These are phyloP conservation scores for Globisporangium emineosum DNA, from an alignment of 352 stramenopile species.

Conservation along the genomic window DNA sequence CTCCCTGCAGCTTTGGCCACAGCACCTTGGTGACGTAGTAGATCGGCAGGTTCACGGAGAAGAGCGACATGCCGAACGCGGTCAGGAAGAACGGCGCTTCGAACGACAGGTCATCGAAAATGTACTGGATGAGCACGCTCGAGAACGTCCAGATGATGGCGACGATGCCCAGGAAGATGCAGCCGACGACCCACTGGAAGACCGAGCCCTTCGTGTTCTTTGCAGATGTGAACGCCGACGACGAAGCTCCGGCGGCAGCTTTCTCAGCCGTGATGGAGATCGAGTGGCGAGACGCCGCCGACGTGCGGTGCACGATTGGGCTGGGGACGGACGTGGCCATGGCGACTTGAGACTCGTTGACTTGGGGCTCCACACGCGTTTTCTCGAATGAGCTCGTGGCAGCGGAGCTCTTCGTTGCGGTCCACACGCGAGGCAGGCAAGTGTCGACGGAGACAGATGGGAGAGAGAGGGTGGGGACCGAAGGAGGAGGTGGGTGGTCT, in stretches of 20 bases:
- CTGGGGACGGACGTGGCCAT: conserved; percentile 6
- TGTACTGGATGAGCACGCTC: conserved; percentile 84
- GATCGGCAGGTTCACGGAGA: conserved; percentile 72
- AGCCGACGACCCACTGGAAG: conserved; percentile 61
- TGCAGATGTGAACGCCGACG: not conserved
- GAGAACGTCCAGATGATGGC: conserved; percentile 78
- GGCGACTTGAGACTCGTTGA: not conserved
- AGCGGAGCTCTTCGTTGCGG: not conserved
- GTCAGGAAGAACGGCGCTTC: conserved; percentile 84
- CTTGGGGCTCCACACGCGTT: conserved; percentile 3
- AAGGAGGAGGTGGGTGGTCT: not conserved
- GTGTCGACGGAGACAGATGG: not conserved
- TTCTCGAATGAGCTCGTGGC: conserved; percentile 7
- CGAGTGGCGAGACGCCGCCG: conserved; percentile 6
- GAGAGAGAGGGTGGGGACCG: not conserved
- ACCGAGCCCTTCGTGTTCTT: conserved; percentile 24
- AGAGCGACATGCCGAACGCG: conserved; percentile 75
- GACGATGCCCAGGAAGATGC: conserved; percentile 62
- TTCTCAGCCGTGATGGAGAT: conserved; percentile 10
- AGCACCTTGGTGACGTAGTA: conserved; percentile 57
- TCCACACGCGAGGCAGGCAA: not conserved
- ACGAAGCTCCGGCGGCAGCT: not conserved
- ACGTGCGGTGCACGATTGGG: conserved; percentile 11
- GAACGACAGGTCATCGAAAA: conserved; percentile 82
- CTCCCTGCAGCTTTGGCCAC: conserved; percentile 19